phyloP scores from a whole-genome alignment of 805 yeast species.

The Debaryomyces castellii region DNA sequence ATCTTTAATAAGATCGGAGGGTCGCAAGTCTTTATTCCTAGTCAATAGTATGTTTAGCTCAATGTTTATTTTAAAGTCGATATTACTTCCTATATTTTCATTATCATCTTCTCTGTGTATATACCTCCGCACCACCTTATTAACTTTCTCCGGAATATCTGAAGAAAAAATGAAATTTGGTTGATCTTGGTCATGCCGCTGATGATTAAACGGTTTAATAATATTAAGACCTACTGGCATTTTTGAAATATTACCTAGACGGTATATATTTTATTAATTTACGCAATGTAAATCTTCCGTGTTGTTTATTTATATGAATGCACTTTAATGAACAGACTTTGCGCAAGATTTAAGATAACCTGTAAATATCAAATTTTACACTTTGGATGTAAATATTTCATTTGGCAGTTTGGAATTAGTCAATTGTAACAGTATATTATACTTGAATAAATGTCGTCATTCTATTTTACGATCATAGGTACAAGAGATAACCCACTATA shows the following conservation, averaged over 20 bases:
- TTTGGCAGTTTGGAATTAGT: too few species aligned
- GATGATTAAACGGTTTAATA: constrained; percentile 2
- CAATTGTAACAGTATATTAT: too few species aligned
- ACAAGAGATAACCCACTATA: constrained; percentile 83
- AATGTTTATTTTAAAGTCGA: constrained; percentile 26
- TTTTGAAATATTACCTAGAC: not conserved
- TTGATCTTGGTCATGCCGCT: constrained; percentile 25
- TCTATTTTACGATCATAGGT: constrained; percentile 86
- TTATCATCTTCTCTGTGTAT: constrained; percentile 1
- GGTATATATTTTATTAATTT: not conserved
- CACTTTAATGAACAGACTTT: not conserved
- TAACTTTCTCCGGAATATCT: constrained; percentile 28
- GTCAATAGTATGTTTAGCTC: constrained; percentile 35
- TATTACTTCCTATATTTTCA: constrained; percentile 9
- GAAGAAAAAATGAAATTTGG: constrained; percentile 41
- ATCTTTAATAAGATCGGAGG: constrained; percentile 33
- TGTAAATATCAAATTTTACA: not conserved
- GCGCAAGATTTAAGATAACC: not conserved
- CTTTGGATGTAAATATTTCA: not conserved
- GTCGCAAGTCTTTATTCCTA: constrained; percentile 26
- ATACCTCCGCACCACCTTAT: constrained; percentile 2
- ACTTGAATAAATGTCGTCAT: too few species aligned
- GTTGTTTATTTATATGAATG: not conserved
- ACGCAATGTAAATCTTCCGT: not conserved
- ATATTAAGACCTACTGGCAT: constrained; percentile 5